Evolutionary conservation across 768 basidiomycete genomes (phyloP).

Genomic region (Russula compacta): DNA sequence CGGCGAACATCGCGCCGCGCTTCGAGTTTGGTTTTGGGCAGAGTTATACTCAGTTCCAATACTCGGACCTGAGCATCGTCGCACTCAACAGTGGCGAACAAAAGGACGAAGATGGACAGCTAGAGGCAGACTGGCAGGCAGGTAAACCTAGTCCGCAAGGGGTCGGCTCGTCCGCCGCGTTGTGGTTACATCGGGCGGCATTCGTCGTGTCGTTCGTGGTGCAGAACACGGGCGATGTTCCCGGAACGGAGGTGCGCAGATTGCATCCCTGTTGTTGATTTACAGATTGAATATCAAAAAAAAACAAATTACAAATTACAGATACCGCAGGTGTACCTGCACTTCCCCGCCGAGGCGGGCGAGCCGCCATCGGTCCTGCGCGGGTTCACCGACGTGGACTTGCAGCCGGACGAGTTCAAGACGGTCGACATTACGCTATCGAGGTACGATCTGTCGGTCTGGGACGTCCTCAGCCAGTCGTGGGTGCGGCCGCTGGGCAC

Average conservation of each 20-base stretch:
- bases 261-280: neutral
- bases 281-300: neutral
- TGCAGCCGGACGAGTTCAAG: constrained; percentile 20
- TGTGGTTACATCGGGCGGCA: constrained; percentile 64
- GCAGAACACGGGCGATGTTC: constrained; percentile 49
- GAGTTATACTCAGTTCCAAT: constrained; percentile 76
- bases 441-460: constrained; percentile 24
- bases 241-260: constrained; percentile 61
- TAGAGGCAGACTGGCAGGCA: constrained; percentile 47
- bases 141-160: constrained; percentile 46
- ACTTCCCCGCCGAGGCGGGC: constrained; percentile 50
- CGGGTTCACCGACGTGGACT: constrained; percentile 22
- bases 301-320: constrained; percentile 21
- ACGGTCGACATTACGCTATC: constrained; percentile 19
- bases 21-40: constrained; percentile 89
- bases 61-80: constrained; percentile 49
- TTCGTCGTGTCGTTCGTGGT: constrained; percentile 57
- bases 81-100: neutral
- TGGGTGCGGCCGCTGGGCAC: constrained; percentile 28
- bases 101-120: constrained; percentile 30
- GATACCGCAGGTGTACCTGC: constrained; percentile 70
- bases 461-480: constrained; percentile 29
- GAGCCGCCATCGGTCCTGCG: constrained; percentile 62
- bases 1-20: constrained; percentile 63
- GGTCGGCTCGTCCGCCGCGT: constrained; percentile 50